phyloP scores from a whole-genome alignment of 2,329 filamentous ascomycete genomes.

The Clarireedia homoeocarpa region DNA sequence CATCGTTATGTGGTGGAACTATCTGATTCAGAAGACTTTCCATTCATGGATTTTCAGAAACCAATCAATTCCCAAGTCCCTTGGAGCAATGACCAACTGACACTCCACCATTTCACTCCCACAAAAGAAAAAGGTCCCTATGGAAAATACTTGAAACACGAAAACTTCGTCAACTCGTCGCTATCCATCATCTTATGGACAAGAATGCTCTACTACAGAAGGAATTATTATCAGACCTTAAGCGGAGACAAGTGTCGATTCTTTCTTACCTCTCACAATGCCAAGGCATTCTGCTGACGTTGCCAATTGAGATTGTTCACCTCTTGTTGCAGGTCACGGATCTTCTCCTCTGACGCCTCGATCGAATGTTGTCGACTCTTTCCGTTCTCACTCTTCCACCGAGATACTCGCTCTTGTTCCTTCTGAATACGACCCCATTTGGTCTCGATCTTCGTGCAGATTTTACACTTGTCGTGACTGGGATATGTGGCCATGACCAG shows the following conservation, averaged over 20 bases:
- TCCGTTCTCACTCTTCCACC: conserved; percentile 61
- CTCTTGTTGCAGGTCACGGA: conserved; percentile 56
- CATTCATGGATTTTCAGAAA: conserved; percentile 11
- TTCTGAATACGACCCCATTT: conserved; percentile 69
- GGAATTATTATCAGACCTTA: conserved; percentile 2
- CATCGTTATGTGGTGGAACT: conserved; percentile 17
- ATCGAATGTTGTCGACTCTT: conserved; percentile 57
- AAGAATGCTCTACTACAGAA: conserved; percentile 1
- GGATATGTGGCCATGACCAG: conserved; percentile 69
- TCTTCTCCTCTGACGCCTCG: conserved; percentile 61
- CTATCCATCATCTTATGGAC: not conserved
- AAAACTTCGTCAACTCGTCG: conserved; percentile 4
- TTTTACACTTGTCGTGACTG: conserved; percentile 58
- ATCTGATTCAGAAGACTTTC: conserved; percentile 9
- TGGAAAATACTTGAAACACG: conserved; percentile 10
- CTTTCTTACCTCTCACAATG: conserved; percentile 7
- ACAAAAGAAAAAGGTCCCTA: conserved; percentile 13
- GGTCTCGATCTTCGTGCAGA: conserved; percentile 84
- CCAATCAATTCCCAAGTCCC: conserved; percentile 16
- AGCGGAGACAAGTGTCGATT: conserved; percentile 3
- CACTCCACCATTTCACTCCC: conserved; percentile 2
- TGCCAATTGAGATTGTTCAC: conserved; percentile 37
- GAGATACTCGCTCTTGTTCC: conserved; percentile 64
- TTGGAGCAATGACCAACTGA: conserved; percentile 2
- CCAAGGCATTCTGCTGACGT: conserved; percentile 2